A percentile compares a stretch with the other conserved stretches of the same genome.
Evolutionary conservation across 2,329 filamentous ascomycete genomes (phyloP).

Genomic region (Lizonia empirigonia): DNA sequence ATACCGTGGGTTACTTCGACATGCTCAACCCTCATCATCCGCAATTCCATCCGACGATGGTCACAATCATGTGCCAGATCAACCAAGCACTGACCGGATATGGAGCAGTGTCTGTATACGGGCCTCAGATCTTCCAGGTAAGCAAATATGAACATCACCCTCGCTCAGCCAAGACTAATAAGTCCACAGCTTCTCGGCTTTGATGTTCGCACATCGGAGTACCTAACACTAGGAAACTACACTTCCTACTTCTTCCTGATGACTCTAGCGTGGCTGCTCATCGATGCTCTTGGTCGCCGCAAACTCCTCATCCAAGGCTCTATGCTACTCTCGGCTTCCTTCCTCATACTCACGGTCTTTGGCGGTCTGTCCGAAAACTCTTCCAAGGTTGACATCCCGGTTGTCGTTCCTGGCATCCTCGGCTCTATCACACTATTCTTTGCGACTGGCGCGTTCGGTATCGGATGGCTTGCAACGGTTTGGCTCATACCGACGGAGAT

Average conservation of each 20-base stretch:
- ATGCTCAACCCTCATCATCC: conserved; percentile 62
- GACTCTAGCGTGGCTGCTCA: conserved; percentile 65
- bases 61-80: conserved; percentile 67
- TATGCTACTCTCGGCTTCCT: conserved; percentile 55
- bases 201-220: conserved; percentile 57
- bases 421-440: conserved; percentile 61
- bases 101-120: conserved; percentile 66
- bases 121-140: conserved; percentile 65
- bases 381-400: conserved; percentile 46
- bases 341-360: conserved; percentile 59
- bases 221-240: conserved; percentile 65
- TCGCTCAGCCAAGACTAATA: background rate
- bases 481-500: conserved; percentile 67
- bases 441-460: conserved; percentile 65
- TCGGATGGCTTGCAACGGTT: conserved; percentile 64
- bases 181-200: conserved; percentile 61
- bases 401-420: conserved; percentile 55
- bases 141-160: background rate
- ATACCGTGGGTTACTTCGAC: conserved; percentile 59
- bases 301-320: conserved; percentile 61
- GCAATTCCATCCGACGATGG: conserved; percentile 65
- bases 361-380: conserved; percentile 55
- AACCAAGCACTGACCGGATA: conserved; percentile 66
- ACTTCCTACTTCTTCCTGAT: conserved; percentile 65
- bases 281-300: conserved; percentile 62